phyloP scores from a whole-genome alignment of 2,329 filamentous ascomycete species.

The Aspergillus hiratsukae region DNA sequence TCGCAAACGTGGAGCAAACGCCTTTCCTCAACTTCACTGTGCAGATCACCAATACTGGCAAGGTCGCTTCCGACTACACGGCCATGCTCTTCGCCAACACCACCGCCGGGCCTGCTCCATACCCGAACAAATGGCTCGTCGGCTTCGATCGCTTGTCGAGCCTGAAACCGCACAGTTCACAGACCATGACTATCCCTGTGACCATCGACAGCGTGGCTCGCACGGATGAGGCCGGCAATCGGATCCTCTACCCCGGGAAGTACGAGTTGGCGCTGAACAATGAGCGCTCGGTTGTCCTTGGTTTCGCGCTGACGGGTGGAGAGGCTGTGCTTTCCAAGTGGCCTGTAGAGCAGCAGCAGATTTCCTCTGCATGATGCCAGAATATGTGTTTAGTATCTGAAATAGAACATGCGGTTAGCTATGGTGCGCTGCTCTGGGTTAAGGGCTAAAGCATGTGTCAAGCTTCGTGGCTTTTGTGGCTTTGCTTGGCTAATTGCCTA shows the following conservation, averaged over 20 bases:
- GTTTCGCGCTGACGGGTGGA: slow-evolving; percentile 32
- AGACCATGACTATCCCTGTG: slow-evolving; percentile 31
- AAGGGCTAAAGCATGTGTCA: neutral
- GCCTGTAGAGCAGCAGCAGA: slow-evolving; percentile 25
- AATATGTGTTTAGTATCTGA: neutral
- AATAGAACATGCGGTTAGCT: no score
- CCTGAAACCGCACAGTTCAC: slow-evolving; percentile 19
- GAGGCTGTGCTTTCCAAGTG: slow-evolving; percentile 30
- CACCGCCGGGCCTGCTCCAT: slow-evolving; percentile 37
- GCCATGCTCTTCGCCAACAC: slow-evolving; percentile 38
- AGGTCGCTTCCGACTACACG: slow-evolving; percentile 36
- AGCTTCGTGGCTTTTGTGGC: neutral
- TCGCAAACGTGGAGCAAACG: slow-evolving; percentile 28
- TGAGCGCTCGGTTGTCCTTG: slow-evolving; percentile 31
- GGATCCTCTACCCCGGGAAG: slow-evolving; percentile 39
- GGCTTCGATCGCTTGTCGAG: slow-evolving; percentile 33
- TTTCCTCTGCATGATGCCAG: neutral
- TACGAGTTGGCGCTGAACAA: slow-evolving; percentile 41
- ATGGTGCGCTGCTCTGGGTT: neutral
- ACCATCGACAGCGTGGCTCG: slow-evolving; percentile 37
- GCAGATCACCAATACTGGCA: slow-evolving; percentile 35
- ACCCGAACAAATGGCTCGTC: slow-evolving; percentile 42
- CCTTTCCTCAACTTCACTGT: slow-evolving; percentile 37
- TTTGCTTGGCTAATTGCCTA: neutral
- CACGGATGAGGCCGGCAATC: slow-evolving; percentile 34